Conservation (phyloP, 176 grass and related monocot species). For the Eragrostis curvula region DNA sequence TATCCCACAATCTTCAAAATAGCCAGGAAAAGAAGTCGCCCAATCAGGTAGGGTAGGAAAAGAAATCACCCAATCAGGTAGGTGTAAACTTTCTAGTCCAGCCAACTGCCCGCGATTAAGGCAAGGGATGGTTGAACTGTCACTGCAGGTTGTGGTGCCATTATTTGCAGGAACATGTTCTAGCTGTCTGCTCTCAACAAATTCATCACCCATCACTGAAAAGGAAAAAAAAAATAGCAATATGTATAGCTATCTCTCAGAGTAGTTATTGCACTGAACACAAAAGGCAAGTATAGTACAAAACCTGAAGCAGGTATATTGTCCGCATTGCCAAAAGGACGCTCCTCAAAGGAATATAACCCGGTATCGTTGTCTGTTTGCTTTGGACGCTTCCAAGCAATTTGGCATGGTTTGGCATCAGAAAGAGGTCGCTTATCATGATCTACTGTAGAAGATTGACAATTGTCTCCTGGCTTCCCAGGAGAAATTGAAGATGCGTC, state of each 20-base stretch:
- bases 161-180: conserved; percentile 17
- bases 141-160: conserved; percentile 28
- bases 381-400: conserved; percentile 66
- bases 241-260: conserved; percentile 17
- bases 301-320: conserved; percentile 64
- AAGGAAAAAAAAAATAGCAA: conserved; percentile 36
- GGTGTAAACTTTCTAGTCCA: conserved; percentile 40
- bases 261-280: conserved; percentile 31
- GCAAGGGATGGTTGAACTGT: conserved; percentile 34
- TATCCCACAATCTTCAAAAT: conserved; percentile 50
- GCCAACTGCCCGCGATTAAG: background rate
- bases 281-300: conserved; percentile 38
- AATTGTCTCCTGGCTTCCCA: conserved; percentile 22
- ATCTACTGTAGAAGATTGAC: conserved; percentile 32
- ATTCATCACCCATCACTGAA: conserved; percentile 53
- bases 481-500: conserved; percentile 35
- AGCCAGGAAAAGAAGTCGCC: conserved; percentile 59
- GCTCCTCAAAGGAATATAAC: conserved; percentile 39
- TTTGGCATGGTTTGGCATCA: conserved; percentile 59
- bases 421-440: conserved; percentile 60
- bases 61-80: conserved; percentile 51
- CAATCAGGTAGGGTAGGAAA: conserved; percentile 58
- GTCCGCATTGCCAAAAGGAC: background rate
- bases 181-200: conserved; percentile 19
- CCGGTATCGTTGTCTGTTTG: conserved; percentile 48